phyloP scores from a whole-genome alignment of 441 rosid species.

The Brassica balearica region DNA sequence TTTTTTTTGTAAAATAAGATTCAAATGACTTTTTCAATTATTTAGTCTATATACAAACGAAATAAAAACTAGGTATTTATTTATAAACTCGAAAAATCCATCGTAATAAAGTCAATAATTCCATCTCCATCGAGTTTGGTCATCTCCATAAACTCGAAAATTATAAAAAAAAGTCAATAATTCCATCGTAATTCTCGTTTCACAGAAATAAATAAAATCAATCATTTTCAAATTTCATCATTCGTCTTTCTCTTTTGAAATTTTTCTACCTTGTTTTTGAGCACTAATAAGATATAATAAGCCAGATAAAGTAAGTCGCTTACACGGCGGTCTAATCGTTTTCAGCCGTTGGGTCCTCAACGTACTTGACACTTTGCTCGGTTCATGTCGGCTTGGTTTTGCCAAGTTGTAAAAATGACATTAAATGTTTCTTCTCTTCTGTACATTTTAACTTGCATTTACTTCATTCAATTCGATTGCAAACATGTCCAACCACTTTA shows the following conservation, averaged over 20 bases:
- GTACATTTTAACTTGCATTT: conserved; percentile 2
- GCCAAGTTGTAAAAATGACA: conserved; percentile 12
- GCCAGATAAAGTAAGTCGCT: conserved; percentile 11
- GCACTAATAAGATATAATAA: conserved; percentile 9
- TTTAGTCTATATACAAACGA: not conserved
- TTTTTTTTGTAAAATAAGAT: not conserved
- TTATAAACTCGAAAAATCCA: too few species aligned
- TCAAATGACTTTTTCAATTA: not conserved
- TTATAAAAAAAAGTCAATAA: not conserved
- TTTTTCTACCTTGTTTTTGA: not conserved
- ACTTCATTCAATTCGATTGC: not conserved
- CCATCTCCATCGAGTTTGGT: not conserved
- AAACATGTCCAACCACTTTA: not conserved
- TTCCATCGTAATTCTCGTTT: not conserved
- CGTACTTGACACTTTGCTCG: not conserved
- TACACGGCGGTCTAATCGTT: conserved; percentile 22
- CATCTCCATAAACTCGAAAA: not conserved
- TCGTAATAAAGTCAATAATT: too few species aligned
- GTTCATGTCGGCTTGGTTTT: conserved; percentile 32
- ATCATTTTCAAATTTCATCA: not conserved
- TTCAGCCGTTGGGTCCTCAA: conserved; percentile 43
- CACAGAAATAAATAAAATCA: not conserved
- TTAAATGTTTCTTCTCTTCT: not conserved
- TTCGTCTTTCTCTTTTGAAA: conserved; percentile 8
- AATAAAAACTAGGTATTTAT: not conserved